A percentile compares a stretch with the other conserved stretches of the same genome.
These are phyloP conservation scores for Amylostereum areolatum DNA, from an alignment of 1,284 basidiomycete species.

Conservation along the genomic window DNA sequence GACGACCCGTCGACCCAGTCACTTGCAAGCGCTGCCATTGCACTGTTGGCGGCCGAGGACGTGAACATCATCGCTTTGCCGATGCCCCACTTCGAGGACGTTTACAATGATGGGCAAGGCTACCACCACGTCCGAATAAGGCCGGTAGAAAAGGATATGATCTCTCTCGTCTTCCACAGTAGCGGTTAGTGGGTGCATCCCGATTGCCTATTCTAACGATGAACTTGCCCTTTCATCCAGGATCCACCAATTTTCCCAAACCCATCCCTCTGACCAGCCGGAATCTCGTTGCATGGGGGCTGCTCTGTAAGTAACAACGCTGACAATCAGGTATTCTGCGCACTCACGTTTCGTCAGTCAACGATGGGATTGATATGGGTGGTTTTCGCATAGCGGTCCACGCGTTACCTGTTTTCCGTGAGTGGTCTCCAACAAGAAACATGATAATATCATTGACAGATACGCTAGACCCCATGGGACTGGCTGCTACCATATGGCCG, in stretches of 20 bases:
- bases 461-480: too few species aligned
- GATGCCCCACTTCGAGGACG: conserved; percentile 1
- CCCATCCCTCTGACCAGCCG: conserved; percentile 15
- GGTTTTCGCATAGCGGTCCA: conserved; percentile 13
- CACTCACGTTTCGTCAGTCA: not conserved
- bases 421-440: not conserved
- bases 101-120: not conserved
- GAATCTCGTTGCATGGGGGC: conserved; percentile 4
- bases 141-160: not conserved
- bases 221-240: conserved; percentile 6
- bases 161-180: not conserved
- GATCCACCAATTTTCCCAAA: conserved; percentile 18
- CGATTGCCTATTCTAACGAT: not conserved
- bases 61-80: not conserved
- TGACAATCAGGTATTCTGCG: not conserved
- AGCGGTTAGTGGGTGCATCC: not conserved
- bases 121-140: not conserved
- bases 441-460: too few species aligned
- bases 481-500: too few species aligned
- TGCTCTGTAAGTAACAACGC: conserved; percentile 11
- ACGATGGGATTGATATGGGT: conserved; percentile 13
- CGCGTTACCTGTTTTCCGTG: conserved; percentile 20
- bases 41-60: not conserved
- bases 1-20: conserved; percentile 4
- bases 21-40: not conserved